Evolutionary conservation across 2,329 filamentous ascomycete species (phyloP).

Genomic region (Fusarium haematococcum): DNA sequence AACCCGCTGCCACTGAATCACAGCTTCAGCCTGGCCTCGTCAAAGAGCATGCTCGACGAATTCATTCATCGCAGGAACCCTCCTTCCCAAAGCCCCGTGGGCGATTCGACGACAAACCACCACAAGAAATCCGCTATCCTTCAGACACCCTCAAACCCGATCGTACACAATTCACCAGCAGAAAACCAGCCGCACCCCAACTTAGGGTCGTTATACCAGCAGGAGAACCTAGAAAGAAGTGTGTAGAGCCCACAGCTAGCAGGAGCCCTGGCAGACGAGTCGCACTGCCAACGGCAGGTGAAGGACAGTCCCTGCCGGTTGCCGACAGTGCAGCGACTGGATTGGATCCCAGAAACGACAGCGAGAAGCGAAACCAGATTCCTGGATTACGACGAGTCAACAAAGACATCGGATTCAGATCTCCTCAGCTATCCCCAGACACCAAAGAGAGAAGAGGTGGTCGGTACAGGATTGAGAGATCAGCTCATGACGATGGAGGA

Average conservation of each 20-base stretch:
- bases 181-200: slow-evolving; percentile 16
- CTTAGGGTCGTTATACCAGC: not conserved
- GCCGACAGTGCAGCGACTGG: slow-evolving; percentile 3
- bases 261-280: not conserved
- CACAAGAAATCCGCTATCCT: slow-evolving; percentile 19
- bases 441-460: not conserved
- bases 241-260: slow-evolving; percentile 29
- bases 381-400: slow-evolving; percentile 8
- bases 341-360: slow-evolving; percentile 1
- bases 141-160: slow-evolving; percentile 2
- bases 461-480: not conserved
- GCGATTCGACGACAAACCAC: slow-evolving; percentile 23
- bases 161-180: slow-evolving; percentile 2
- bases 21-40: not conserved
- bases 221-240: not conserved
- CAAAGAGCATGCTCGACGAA: slow-evolving; percentile 9
- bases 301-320: not conserved
- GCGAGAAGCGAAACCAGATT: slow-evolving; percentile 7
- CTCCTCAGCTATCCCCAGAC: slow-evolving; percentile 3
- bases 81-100: slow-evolving; percentile 11
- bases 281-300: not conserved
- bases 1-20: slow-evolving; percentile 6
- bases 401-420: slow-evolving; percentile 10
- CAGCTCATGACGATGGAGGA: slow-evolving; percentile 16
- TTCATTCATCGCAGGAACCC: slow-evolving; percentile 1